Evolutionary conservation across 1,284 basidiomycete species (phyloP).

Genomic region (Boletus subluridellus): DNA sequence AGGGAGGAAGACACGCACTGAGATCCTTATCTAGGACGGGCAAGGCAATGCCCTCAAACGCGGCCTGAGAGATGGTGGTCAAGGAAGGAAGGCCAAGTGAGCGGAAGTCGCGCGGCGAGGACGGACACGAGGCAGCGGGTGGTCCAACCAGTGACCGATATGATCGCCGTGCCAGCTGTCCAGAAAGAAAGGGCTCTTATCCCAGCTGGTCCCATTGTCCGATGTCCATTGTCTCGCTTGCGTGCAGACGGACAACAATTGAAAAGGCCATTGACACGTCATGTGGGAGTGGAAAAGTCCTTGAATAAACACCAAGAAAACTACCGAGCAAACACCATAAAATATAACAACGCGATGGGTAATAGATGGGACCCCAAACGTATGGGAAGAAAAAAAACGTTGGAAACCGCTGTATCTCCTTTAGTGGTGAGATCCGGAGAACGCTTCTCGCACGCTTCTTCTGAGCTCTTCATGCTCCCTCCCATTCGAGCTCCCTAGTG

Average conservation of each 20-base stretch:
- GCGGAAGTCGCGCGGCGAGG: slow-evolving; percentile 15
- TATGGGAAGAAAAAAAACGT: not conserved
- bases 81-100: slow-evolving; percentile 4
- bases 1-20: slow-evolving; percentile 11
- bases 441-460: slow-evolving; percentile 75
- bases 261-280: not conserved
- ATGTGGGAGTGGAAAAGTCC: not conserved
- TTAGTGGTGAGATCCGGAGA: slow-evolving; percentile 54
- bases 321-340: slow-evolving; percentile 14
- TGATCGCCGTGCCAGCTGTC: not conserved
- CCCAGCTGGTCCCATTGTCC: not conserved
- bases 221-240: slow-evolving; percentile 7
- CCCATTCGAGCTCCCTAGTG: slow-evolving; percentile 52
- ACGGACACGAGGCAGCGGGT: slow-evolving; percentile 28
- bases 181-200: not conserved
- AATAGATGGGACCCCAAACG: slow-evolving; percentile 2
- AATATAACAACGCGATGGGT: slow-evolving; percentile 15
- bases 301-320: slow-evolving; percentile 14
- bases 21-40: slow-evolving; percentile 21
- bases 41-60: slow-evolving; percentile 6
- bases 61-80: slow-evolving; percentile 1
- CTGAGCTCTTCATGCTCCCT: slow-evolving; percentile 74
- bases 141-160: not conserved
- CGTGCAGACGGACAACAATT: slow-evolving; percentile 1
- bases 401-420: not conserved